A percentile compares a stretch with the other conserved stretches of the same genome.
Conservation (phyloP, 805 yeast genomes). For the Candida adriatica region DNA sequence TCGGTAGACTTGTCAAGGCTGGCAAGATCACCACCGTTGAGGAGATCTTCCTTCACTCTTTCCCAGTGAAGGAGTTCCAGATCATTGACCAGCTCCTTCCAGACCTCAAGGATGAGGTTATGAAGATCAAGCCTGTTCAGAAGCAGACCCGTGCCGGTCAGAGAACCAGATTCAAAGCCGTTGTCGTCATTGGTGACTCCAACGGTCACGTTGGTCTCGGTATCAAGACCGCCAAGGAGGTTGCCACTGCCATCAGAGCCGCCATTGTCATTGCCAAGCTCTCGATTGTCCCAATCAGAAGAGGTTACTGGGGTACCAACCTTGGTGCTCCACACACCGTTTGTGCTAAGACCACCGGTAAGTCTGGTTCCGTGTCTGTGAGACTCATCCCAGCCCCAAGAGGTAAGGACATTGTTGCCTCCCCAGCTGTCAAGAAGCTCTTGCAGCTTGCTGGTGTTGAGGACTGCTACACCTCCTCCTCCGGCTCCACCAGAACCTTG, state of each 20-base stretch:
- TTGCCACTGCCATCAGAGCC: conserved; percentile 99
- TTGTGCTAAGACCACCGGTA: conserved; percentile 96
- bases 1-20: conserved; percentile 99
- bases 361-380: conserved; percentile 99
- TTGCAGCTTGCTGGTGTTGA: conserved; percentile 99
- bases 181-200: conserved; percentile 98
- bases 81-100: conserved; percentile 96
- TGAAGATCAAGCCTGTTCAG: conserved; percentile 99
- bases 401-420: conserved; percentile 99
- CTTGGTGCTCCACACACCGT: conserved; percentile 99
- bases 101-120: conserved; percentile 94
- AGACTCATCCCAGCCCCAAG: conserved; percentile 99
- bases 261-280: conserved; percentile 99
- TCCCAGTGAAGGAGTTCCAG: conserved; percentile 99
- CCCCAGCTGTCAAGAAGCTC: conserved; percentile 99
- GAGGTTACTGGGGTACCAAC: conserved; percentile 99
- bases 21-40: conserved; percentile 95
- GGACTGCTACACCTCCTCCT: conserved; percentile 98
- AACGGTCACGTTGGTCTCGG: conserved; percentile 99
- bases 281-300: conserved; percentile 98
- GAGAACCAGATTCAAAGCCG: conserved; percentile 99
- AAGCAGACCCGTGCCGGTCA: conserved; percentile 99
- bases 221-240: conserved; percentile 99
- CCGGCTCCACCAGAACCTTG: conserved; percentile 98
- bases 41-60: conserved; percentile 98